These are phyloP conservation scores for Dorcoceras hygrometricum DNA, from an alignment of 257 asterid genomes.

Conservation along the genomic window DNA sequence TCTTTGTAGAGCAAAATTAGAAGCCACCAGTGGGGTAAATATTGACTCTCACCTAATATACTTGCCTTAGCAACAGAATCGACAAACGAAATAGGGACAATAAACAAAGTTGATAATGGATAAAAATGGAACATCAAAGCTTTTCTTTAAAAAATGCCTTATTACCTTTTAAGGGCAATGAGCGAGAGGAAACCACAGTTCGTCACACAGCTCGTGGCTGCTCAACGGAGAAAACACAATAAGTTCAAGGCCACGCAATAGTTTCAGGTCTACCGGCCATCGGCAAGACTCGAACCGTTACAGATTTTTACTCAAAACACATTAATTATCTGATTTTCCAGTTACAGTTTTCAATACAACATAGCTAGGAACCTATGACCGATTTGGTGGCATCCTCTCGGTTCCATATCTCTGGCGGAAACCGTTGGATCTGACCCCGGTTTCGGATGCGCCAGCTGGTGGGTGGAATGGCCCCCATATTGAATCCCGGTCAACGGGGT, in stretches of 20 bases:
- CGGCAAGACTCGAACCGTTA: conserved; percentile 31
- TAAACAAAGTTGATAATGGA: too few relatives aligned
- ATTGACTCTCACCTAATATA: too few relatives aligned
- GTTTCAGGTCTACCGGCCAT: conserved; percentile 33
- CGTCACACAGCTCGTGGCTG: conserved; percentile 51
- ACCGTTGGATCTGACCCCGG: conserved; percentile 42
- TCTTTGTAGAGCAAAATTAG: too few relatives aligned
- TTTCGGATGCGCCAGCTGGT: conserved; percentile 40
- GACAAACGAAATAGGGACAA: too few relatives aligned
- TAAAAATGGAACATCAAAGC: background rate
- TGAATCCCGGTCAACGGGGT: conserved; percentile 46
- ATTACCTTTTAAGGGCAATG: conserved; percentile 35
- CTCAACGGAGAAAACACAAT: conserved; percentile 23
- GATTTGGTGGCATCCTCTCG: conserved; percentile 63
- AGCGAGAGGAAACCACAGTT: conserved; percentile 39
- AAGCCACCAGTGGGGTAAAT: too few relatives aligned
- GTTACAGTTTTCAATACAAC: conserved; percentile 37
- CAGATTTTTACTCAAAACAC: conserved; percentile 51
- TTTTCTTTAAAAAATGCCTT: conserved; percentile 21
- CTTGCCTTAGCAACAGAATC: too few relatives aligned
- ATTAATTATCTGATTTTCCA: conserved; percentile 32
- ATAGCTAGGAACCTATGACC: conserved; percentile 38
- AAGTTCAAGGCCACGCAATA: conserved; percentile 36
- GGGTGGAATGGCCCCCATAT: conserved; percentile 62
- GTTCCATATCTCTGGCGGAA: conserved; percentile 65